phyloP scores from a whole-genome alignment of 345 rosid genomes.

The Leavenworthia alabamica region DNA sequence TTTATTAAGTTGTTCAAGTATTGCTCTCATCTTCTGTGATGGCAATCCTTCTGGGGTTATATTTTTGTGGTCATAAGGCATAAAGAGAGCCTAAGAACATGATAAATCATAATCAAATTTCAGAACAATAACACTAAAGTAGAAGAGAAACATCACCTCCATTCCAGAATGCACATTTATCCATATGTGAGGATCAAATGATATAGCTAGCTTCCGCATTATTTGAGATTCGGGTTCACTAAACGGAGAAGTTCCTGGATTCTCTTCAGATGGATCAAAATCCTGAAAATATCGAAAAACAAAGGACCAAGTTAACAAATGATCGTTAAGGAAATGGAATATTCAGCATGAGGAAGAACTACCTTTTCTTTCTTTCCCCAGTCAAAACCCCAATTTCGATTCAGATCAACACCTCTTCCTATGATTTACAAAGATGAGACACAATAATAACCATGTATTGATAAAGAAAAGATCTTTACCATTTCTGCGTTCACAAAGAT shows the following conservation, averaged over 20 bases:
- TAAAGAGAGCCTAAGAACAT: slow-evolving; percentile 80
- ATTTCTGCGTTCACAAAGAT: slow-evolving; percentile 93
- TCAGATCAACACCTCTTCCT: slow-evolving; percentile 99
- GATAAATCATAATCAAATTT: too few relatives aligned
- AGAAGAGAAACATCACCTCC: slow-evolving; percentile 44
- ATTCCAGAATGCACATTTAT: slow-evolving; percentile 96
- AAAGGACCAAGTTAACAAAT: background rate
- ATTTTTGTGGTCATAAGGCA: slow-evolving; percentile 98
- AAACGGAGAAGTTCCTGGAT: slow-evolving; percentile 88
- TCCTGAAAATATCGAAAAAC: slow-evolving; percentile 44
- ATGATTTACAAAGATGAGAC: slow-evolving; percentile 12
- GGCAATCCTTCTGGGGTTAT: slow-evolving; percentile 67
- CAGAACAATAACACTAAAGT: background rate
- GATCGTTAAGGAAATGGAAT: background rate
- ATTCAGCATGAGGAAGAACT: background rate
- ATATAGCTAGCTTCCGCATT: slow-evolving; percentile 80
- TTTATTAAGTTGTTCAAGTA: slow-evolving; percentile 70
- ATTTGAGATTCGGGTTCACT: slow-evolving; percentile 96
- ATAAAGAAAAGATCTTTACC: slow-evolving; percentile 37
- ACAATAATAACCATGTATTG: background rate
- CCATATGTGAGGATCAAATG: slow-evolving; percentile 96
- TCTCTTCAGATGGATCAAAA: slow-evolving; percentile 94
- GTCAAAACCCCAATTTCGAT: slow-evolving; percentile 96
- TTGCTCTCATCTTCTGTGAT: slow-evolving; percentile 48
- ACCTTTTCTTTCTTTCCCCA: slow-evolving; percentile 99